Evolutionary conservation across 371 early-diverging fungal genomes (phyloP).

Genomic region (Rhizopus microsporus): DNA sequence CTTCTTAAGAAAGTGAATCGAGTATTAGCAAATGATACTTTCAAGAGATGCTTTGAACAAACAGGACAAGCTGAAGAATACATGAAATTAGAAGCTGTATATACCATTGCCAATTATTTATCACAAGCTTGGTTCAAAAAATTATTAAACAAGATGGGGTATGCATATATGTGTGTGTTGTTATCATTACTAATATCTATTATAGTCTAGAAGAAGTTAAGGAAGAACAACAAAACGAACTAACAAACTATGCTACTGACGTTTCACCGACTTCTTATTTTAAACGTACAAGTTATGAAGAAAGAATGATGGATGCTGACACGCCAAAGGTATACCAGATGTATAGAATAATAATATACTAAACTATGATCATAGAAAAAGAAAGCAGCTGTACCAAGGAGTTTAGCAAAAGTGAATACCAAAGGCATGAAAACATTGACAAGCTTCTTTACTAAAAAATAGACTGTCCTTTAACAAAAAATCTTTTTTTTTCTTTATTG

Average conservation of each 20-base stretch:
- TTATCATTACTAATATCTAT: neutral
- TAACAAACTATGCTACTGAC: constrained; percentile 22
- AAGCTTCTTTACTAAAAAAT: constrained; percentile 23
- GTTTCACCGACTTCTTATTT: constrained; percentile 19
- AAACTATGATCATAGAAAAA: constrained; percentile 9
- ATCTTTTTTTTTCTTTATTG: neutral
- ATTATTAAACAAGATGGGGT: constrained; percentile 19
- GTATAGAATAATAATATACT: neutral
- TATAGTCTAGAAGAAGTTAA: constrained; percentile 9
- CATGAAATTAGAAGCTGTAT: constrained; percentile 22
- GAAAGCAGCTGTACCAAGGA: constrained; percentile 22
- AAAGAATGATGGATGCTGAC: constrained; percentile 6
- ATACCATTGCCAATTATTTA: constrained; percentile 28
- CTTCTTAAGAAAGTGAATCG: constrained; percentile 23
- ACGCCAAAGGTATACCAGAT: constrained; percentile 17
- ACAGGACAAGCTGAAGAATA: constrained; percentile 2
- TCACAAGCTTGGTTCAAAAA: constrained; percentile 22
- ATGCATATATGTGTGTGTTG: neutral
- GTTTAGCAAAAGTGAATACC: constrained; percentile 28
- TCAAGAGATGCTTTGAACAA: constrained; percentile 5
- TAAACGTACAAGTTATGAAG: constrained; percentile 17
- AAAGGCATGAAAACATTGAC: constrained; percentile 29
- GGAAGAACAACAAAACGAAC: constrained; percentile 7
- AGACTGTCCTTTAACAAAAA: neutral
- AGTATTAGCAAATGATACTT: constrained; percentile 5